phyloP scores from a whole-genome alignment of 2,329 filamentous ascomycete species.

The Metarhizium album region DNA sequence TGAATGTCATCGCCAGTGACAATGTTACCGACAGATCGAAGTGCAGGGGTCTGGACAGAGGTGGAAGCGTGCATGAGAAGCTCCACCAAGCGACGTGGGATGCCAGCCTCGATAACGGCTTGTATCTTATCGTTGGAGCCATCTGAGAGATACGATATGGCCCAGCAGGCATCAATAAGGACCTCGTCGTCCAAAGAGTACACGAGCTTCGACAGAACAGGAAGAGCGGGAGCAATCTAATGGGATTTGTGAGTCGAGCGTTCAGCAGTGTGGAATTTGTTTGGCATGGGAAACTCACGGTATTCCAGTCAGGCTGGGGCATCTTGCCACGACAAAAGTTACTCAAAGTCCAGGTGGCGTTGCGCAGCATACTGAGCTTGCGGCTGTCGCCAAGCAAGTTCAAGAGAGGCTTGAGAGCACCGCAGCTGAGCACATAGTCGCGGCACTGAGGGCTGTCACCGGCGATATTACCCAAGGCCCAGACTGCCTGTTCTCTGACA shows the following conservation, averaged over 20 bases:
- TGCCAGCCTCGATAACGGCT: slow-evolving; percentile 95
- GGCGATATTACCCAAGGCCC: slow-evolving; percentile 97
- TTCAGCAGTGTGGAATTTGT: not conserved
- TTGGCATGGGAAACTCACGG: slow-evolving; percentile 45
- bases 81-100: slow-evolving; percentile 91
- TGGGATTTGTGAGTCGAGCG: slow-evolving; percentile 8
- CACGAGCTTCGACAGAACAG: slow-evolving; percentile 91
- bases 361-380: slow-evolving; percentile 97
- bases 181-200: slow-evolving; percentile 98
- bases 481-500: slow-evolving; percentile 95
- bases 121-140: slow-evolving; percentile 99
- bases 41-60: slow-evolving; percentile 92
- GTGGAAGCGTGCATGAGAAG: slow-evolving; percentile 97
- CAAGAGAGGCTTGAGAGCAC: slow-evolving; percentile 83
- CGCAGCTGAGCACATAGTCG: slow-evolving; percentile 87
- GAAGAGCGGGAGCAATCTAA: slow-evolving; percentile 87
- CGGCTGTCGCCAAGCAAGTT: slow-evolving; percentile 89
- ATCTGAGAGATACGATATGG: slow-evolving; percentile 96
- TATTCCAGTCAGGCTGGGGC: slow-evolving; percentile 94
- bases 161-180: slow-evolving; percentile 98
- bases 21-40: slow-evolving; percentile 96
- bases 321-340: slow-evolving; percentile 99
- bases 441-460: slow-evolving; percentile 96
- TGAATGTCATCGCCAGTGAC: slow-evolving; percentile 98
- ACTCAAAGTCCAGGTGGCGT: slow-evolving; percentile 97